Evolutionary conservation across 192 early-diverging fungal species (phyloP), one percentile per base, ranked within the genome.

Genomic region (Allomyces javanicus): DNA sequence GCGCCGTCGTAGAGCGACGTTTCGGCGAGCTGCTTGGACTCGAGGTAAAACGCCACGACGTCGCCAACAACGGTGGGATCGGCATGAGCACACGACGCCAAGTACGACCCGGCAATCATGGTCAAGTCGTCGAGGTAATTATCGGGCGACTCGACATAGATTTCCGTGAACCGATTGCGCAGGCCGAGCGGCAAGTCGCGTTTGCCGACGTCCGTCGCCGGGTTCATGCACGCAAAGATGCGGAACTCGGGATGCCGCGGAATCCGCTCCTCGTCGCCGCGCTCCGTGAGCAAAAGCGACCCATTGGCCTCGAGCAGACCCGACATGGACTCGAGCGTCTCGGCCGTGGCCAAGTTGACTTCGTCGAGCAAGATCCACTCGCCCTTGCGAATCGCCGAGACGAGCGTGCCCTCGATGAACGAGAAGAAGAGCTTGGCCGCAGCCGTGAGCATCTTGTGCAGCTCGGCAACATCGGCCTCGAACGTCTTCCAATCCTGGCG

Each of bases 141-240:
- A 79, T 99, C 96, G 4, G 94, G 91, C 14, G 92, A 77, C 65
- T 93, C 86, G 24, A 96, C 91, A 77, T 90, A 99, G 64, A 95
- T 88, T 71, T 99, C 96, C 14, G 90, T 92, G 72, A 97, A 97
- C 25, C 94, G 81, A 61, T 83, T 89, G 43, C 94, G 84, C 24
- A 99, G 82, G 14, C 89, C 92, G 17, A 88, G 87, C 9, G 96
- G 90, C 33, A 99, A 77, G 70, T 99, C 92, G 63, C 89, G 84
- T 73, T 99, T 99, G 63, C 94, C 94, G 0, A 95, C 92, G 77
- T 99, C 96, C 27, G 88, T 97, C 22, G 96, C 87, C 40, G 96
- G 96, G 73, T 99, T 99, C 94, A 99, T 99, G 74, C 96, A 99
- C 3, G 88, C 91, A 74, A 99, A 97, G 4, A 99, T 76, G 4